Conservation (phyloP, 257 asterid species). For the Primulina huaijiensis region DNA sequence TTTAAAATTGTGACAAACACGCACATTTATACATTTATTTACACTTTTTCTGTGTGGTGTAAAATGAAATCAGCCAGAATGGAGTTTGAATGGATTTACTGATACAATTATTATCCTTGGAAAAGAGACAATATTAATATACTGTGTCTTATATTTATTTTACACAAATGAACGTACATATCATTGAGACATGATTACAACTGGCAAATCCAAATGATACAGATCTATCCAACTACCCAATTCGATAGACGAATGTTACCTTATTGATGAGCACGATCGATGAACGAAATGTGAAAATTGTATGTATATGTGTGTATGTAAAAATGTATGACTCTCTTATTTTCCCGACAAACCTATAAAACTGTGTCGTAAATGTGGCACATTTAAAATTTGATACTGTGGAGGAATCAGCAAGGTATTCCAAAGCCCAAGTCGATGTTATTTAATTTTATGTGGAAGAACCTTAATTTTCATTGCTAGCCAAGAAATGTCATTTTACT, state of each 20-base stretch:
- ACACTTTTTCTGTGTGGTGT: neutral
- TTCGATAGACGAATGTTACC: too few species aligned
- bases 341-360: slow-evolving; percentile 20
- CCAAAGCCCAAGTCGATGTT: neutral
- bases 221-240: neutral
- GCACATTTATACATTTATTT: too few species aligned
- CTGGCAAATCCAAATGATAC: slow-evolving; percentile 34
- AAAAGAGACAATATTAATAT: slow-evolving; percentile 15
- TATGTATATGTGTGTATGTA: too few species aligned
- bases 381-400: neutral
- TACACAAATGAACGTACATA: neutral
- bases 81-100: slow-evolving; percentile 25
- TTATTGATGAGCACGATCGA: too few species aligned
- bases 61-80: slow-evolving; percentile 11
- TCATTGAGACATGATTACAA: slow-evolving; percentile 15
- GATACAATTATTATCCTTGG: slow-evolving; percentile 34
- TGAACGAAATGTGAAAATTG: too few species aligned
- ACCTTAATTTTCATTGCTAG: neutral
- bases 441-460: neutral
- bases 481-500: slow-evolving; percentile 28
- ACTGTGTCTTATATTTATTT: too few species aligned
- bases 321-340: slow-evolving; percentile 22
- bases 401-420: neutral
- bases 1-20: too few species aligned
- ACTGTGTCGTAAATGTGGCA: neutral